These are phyloP conservation scores for Phytophthora sp. DNA, from an alignment of 352 stramenopile genomes.

Conservation along the genomic window DNA sequence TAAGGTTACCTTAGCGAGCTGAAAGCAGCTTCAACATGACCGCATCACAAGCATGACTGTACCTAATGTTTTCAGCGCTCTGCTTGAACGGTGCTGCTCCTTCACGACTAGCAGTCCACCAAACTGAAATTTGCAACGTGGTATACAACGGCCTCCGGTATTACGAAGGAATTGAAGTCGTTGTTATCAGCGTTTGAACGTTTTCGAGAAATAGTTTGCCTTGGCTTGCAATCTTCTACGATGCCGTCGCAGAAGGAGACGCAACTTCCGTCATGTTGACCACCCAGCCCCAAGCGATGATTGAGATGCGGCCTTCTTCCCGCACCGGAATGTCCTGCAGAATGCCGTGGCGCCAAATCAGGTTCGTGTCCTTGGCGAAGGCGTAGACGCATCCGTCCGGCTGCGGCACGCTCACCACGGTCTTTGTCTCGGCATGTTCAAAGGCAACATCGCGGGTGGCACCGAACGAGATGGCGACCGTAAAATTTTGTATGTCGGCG, in stretches of 20 bases:
- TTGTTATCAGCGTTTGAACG: conserved; percentile 10
- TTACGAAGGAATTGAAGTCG: neutral
- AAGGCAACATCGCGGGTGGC: conserved; percentile 92
- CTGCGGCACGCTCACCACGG: conserved; percentile 93
- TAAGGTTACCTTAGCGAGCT: too few relatives aligned
- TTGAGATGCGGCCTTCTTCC: conserved; percentile 92
- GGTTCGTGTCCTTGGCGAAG: conserved; percentile 94
- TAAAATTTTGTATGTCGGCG: conserved; percentile 94
- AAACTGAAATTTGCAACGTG: neutral
- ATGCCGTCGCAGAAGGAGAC: conserved; percentile 3
- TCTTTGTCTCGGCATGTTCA: conserved; percentile 81
- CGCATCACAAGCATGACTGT: too few relatives aligned
- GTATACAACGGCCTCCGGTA: conserved; percentile 11
- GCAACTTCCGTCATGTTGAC: conserved; percentile 64
- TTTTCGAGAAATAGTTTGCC: neutral
- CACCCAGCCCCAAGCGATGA: conserved; percentile 94
- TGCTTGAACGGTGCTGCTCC: too few relatives aligned
- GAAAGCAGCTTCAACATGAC: too few relatives aligned
- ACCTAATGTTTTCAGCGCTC: too few relatives aligned
- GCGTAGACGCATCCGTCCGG: conserved; percentile 93
- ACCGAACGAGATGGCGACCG: conserved; percentile 94
- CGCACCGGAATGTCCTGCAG: conserved; percentile 84
- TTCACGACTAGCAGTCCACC: neutral
- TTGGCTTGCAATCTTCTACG: conserved; percentile 15
- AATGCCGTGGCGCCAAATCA: conserved; percentile 94